phyloP scores from a whole-genome alignment of 2,329 filamentous ascomycete species.

The Hypoxylon sp. region DNA sequence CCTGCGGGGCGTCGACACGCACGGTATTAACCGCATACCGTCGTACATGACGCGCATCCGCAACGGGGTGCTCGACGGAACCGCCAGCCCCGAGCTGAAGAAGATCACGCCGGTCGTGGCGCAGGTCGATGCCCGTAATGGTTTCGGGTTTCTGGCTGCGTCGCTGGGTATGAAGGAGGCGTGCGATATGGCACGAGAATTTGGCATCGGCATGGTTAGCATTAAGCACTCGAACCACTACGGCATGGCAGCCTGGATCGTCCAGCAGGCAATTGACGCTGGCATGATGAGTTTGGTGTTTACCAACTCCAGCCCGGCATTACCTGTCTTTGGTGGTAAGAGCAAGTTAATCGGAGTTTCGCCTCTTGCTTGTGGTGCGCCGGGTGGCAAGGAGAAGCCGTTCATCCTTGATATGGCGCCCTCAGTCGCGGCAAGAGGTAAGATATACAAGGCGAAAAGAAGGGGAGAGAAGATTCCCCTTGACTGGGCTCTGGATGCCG shows the following conservation, averaged over 20 bases:
- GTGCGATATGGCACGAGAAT: conserved; percentile 74
- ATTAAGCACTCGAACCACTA: conserved; percentile 86
- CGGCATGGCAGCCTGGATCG: conserved; percentile 86
- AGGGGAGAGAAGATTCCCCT: conserved; percentile 77
- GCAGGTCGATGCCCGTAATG: conserved; percentile 77
- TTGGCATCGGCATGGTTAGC: conserved; percentile 82
- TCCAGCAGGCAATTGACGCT: conserved; percentile 81
- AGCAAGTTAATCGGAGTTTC: conserved; percentile 80
- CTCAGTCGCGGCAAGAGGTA: conserved; percentile 77
- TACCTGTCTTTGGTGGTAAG: conserved; percentile 79
- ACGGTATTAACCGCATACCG: conserved; percentile 83
- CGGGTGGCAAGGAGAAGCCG: conserved; percentile 69
- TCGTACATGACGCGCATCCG: conserved; percentile 83
- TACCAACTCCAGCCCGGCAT: conserved; percentile 79
- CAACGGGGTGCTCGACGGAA: conserved; percentile 75
- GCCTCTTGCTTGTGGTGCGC: conserved; percentile 82
- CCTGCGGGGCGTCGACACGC: conserved; percentile 83
- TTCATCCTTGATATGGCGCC: conserved; percentile 86
- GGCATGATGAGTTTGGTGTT: conserved; percentile 80
- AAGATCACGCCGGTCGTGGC: conserved; percentile 80
- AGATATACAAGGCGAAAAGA: conserved; percentile 78
- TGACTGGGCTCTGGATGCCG: conserved; percentile 81
- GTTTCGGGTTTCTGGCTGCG: conserved; percentile 82
- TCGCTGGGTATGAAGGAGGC: conserved; percentile 76
- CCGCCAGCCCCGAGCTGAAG: conserved; percentile 69